Conservation (phyloP, 1,284 basidiomycete species). For the Irpex lacteus region DNA sequence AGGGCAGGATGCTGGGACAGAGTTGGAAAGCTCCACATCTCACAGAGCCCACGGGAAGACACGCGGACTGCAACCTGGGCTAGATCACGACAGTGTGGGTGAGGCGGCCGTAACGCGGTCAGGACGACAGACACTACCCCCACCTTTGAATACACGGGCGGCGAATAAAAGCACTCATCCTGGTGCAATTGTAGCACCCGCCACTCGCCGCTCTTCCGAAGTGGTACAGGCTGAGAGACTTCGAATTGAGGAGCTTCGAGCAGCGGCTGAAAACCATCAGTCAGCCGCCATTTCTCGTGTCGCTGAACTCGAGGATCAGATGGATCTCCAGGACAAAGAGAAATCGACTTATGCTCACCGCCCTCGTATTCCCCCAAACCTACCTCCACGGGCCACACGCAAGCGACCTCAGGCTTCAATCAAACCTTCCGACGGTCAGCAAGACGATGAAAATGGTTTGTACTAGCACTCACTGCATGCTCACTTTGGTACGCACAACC, state of each 20-base stretch:
- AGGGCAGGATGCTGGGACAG: too few species aligned
- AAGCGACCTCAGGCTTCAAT: too few species aligned
- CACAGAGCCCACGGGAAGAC: too few species aligned
- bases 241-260: too few species aligned
- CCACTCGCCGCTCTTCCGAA: not conserved
- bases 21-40: too few species aligned
- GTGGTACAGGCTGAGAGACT: not conserved
- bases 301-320: not conserved
- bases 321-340: not conserved
- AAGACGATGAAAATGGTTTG: not conserved
- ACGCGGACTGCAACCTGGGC: too few species aligned
- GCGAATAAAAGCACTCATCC: not conserved
- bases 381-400: not conserved
- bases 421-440: not conserved
- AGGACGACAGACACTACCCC: not conserved
- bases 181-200: not conserved
- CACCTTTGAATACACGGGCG: not conserved
- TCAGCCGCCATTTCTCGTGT: not conserved
- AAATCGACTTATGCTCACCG: not conserved
- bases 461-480: too few species aligned
- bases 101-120: too few species aligned
- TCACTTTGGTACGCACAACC: too few species aligned
- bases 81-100: too few species aligned
- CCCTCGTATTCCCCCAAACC: not conserved
- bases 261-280: too few species aligned